Conservation (phyloP, 1,139 yeast genomes). For the Scheffersomyces lignicola region DNA sequence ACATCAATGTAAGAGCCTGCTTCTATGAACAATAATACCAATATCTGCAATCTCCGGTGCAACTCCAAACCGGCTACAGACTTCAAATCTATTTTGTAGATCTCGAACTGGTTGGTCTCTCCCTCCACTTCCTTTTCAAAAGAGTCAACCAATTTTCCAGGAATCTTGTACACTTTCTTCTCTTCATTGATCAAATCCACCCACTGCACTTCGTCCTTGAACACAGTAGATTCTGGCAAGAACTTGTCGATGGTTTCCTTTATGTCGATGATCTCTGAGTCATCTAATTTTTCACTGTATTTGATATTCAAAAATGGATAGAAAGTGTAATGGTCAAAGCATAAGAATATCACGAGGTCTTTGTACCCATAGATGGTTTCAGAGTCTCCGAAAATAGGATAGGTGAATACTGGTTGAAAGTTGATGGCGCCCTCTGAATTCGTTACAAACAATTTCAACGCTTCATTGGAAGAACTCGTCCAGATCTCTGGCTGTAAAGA, state of each 20-base stretch:
- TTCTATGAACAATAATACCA: conserved; percentile 83
- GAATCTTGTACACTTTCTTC: conserved; percentile 41
- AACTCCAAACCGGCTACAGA: conserved; percentile 48
- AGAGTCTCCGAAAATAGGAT: conserved; percentile 89
- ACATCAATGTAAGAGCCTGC: conserved; percentile 90
- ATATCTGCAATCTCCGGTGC: conserved; percentile 72
- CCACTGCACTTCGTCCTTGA: conserved; percentile 70
- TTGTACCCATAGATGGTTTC: conserved; percentile 88
- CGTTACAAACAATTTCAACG: conserved; percentile 52
- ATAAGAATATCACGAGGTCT: conserved; percentile 52
- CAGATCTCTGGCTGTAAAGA: conserved; percentile 56
- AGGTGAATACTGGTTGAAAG: conserved; percentile 78
- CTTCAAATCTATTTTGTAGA: conserved; percentile 42
- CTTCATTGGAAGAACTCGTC: conserved; percentile 70
- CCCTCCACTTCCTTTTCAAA: conserved; percentile 34
- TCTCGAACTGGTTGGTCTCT: conserved; percentile 29
- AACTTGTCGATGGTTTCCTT: conserved; percentile 51
- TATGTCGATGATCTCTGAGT: conserved; percentile 53
- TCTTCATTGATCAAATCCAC: conserved; percentile 54
- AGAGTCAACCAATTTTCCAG: conserved; percentile 44
- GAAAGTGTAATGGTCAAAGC: conserved; percentile 49
- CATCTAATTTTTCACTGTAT: conserved; percentile 52
- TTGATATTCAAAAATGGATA: conserved; percentile 55
- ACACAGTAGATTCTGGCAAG: conserved; percentile 61
- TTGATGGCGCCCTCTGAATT: conserved; percentile 55